Evolutionary conservation across 2,329 filamentous ascomycete species (phyloP).

Genomic region (Talaromyces sp.): DNA sequence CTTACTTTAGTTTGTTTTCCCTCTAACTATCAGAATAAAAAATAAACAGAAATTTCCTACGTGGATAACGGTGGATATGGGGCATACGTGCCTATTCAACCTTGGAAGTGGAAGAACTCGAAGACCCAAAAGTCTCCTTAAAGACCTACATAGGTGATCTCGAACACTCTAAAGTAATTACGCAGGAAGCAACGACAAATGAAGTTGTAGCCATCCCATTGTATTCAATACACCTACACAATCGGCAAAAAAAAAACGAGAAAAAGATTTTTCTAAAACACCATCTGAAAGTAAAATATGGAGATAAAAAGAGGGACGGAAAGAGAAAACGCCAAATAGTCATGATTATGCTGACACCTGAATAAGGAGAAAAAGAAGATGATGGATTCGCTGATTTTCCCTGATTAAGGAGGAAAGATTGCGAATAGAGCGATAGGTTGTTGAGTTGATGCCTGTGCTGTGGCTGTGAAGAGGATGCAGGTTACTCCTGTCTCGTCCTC

Average conservation of each 20-base stretch:
- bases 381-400: neutral
- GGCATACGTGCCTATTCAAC: too few species aligned
- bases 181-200: neutral
- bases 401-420: neutral
- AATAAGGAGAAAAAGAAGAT: neutral
- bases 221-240: neutral
- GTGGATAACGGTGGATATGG: neutral
- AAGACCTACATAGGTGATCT: too few species aligned
- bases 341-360: neutral
- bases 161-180: neutral
- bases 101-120: too few species aligned
- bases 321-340: neutral
- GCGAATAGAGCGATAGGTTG: neutral
- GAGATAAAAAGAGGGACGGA: neutral
- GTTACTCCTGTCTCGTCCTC: conserved; percentile 69
- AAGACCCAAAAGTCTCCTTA: neutral
- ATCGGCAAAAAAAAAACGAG: neutral
- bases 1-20: neutral
- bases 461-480: neutral
- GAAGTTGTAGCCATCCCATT: neutral
- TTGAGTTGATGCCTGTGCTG: neutral
- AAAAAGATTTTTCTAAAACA: neutral
- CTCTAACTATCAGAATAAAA: neutral
- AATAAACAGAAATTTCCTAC: neutral
- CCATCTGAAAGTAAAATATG: neutral